phyloP scores from a whole-genome alignment of 257 asterid genomes.

The Salvia hispanica region DNA sequence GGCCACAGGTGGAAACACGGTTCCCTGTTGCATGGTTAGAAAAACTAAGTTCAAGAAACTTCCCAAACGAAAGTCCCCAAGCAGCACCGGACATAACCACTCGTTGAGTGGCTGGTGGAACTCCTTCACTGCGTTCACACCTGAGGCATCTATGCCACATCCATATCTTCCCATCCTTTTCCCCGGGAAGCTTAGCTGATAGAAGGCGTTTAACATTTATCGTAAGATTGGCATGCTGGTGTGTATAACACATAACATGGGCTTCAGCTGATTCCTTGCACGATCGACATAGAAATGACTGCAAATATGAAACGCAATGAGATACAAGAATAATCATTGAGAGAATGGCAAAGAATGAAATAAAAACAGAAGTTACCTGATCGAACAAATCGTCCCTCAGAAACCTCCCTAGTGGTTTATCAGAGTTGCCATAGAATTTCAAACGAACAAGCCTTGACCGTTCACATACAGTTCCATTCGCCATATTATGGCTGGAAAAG shows the following conservation, averaged over 20 bases:
- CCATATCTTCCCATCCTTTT: constrained; percentile 92
- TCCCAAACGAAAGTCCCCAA: constrained; percentile 98
- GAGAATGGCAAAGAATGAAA: not conserved
- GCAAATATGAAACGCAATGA: constrained; percentile 34
- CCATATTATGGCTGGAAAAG: constrained; percentile 80
- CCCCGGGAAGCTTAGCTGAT: constrained; percentile 73
- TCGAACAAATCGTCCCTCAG: constrained; percentile 80
- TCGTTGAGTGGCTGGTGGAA: constrained; percentile 82
- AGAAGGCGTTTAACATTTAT: constrained; percentile 67
- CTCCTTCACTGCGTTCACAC: constrained; percentile 64
- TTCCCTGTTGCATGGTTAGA: constrained; percentile 91
- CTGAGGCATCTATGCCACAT: constrained; percentile 99
- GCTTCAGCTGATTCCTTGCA: constrained; percentile 92
- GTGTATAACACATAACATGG: constrained; percentile 83
- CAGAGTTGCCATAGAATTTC: constrained; percentile 80
- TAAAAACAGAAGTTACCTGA: constrained; percentile 53
- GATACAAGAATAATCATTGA: not conserved
- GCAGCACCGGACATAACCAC: constrained; percentile 95
- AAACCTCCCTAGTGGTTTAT: constrained; percentile 92
- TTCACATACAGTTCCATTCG: constrained; percentile 72
- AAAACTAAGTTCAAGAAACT: constrained; percentile 96
- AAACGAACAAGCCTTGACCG: constrained; percentile 77
- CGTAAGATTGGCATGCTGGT: constrained; percentile 86
- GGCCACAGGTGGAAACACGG: constrained; percentile 95
- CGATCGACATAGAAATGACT: constrained; percentile 69